Evolutionary conservation across 371 early-diverging fungal species (phyloP), one percentile per base, ranked within the genome.

Genomic region (Rhizopus microsporus): DNA sequence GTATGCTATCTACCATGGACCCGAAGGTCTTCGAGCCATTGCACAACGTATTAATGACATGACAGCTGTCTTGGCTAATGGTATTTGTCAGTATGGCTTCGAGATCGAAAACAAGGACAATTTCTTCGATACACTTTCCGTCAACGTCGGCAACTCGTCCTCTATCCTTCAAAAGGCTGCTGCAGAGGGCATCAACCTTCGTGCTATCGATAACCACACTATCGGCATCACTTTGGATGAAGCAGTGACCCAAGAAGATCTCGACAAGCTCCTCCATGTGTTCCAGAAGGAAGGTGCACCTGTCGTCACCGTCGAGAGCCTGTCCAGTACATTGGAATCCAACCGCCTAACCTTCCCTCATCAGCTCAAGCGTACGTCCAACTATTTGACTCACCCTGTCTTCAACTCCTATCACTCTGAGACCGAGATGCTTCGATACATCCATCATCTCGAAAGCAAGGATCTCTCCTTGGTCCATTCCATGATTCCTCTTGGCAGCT

Each of bases 1-100:
- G 90, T 95, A 95, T 62, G 95, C 94, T 42, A 93, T 98, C 52
- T 98, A 97, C 77, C 98, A 98, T 69, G 98, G 98, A 43, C 97
- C 98, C 12, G 77, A 87, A 74, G 97, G 98, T 32, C 76, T 98
- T 52, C 81, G 83, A 67, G 82, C 77, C 13, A 97, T 97, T 71
- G 97, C 97, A 34, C 82, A 88, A 66, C 90, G 95, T 56, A 88
- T 98, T 63, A 95, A 96, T 77, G 83, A 85, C 78, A 78, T 95
- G 72, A 92, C 98, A 9, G 65, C 77, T 51, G 75, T 90, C 39
- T 80, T 98, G 50, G 95, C 95, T n/a, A 75, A 84, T 17, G 88
- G 87, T 32, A 74, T 94, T 17, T 73, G 73, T 23, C 51, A 74
- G 32, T 72, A 90, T 29, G 96, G 95, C 23, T 88, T 89, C 70